Evolutionary conservation across 78 protist species (phyloP), one percentile per base, ranked within the genome.

Genomic region (Trichosphaerium sp.): DNA sequence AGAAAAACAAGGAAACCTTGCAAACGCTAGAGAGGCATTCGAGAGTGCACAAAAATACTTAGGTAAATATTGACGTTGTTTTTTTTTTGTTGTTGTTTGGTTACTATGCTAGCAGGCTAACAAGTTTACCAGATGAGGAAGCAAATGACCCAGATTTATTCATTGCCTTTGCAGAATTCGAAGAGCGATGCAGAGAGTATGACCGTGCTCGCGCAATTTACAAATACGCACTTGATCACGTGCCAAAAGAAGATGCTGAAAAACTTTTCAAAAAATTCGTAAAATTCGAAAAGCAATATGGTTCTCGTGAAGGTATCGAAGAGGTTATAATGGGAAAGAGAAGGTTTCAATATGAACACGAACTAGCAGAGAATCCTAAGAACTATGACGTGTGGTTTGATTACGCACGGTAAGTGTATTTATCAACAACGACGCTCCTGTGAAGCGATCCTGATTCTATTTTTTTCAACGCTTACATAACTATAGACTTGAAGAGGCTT

Each of bases 311-410:
- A 8, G 94, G 88, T 11, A 76, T 95, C 40, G 98, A 95, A 39
- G 85, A 79, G 23, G 98, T 88, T 26, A 54, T 93, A 34, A 12
- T 84, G 25, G 41, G 75, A 28, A 84, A 92, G 75, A 49, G 81
- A 21, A 65, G 94, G 35, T 74, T 87, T 62, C 82, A 88, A 41
- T 95, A 95, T 71, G 97, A 95, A 67, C 86, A 89, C 34, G 77
- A 78, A 31, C 12, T 88, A 6, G 42, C 62, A 28, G 75, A 14
- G 14, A 63, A 80, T 54, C 80, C 92, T 15, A 25, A 34, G 52
- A 84, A 91, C 68, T 96, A 95, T 74, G 99, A 97, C 68, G 48
- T 47, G 1, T 97, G 99, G 99, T 94, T 96, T 48, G 98, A 96
- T 68, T 96, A 92, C 66, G 62, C 81, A 12, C 67, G 90, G 15